Evolutionary conservation across 1,139 yeast species (phyloP), one percentile per base, ranked within the genome.

Genomic region (Nakaseomyces glabratus): DNA sequence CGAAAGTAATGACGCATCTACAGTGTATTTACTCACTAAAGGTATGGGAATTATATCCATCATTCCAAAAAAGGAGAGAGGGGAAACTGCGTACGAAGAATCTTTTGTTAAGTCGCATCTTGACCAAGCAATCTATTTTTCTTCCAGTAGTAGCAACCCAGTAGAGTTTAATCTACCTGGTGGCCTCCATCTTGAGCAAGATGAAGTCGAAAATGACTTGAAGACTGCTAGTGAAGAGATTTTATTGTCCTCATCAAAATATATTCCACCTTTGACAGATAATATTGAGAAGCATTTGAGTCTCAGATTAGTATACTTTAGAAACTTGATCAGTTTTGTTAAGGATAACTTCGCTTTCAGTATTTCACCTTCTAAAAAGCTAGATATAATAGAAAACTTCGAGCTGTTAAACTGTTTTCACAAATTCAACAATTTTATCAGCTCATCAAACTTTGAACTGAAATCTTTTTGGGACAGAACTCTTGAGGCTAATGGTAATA

Each of bases 91-190:
- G 1, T 25, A 42, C 5, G 47, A 49, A 6, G 26, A 47, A 6
- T 44, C 64, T 2, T 63, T 74, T 37, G 65, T 79, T 31, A 79
- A 78, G 51, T 71, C 85, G 0, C 85, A 76, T 45, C 70, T 86
- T 18, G 93, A 81, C 47, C 96, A 86, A 56, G 94, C 85, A 0
- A 72, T 86, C 1, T 80, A 76, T 48, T 64, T 65, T 36, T 58
- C 62, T 2, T 52, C 52, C 4, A 55, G 49, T 13, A 35, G 37
- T 20, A 49, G 35, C 48, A 73, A 62, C 33, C 81, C 72, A 39
- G 52, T 86, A 18, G 72, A 74, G 28, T 85, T 84, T 54, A 68
- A 71, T 45, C 53, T 71, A 29, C 61, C 69, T 11, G 48, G 58
- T 11, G 65, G 60, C 20, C 48, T 49, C 5, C 52, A 48, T 2